phyloP scores from a whole-genome alignment of 1,139 yeast species.

The Candida sp. region DNA sequence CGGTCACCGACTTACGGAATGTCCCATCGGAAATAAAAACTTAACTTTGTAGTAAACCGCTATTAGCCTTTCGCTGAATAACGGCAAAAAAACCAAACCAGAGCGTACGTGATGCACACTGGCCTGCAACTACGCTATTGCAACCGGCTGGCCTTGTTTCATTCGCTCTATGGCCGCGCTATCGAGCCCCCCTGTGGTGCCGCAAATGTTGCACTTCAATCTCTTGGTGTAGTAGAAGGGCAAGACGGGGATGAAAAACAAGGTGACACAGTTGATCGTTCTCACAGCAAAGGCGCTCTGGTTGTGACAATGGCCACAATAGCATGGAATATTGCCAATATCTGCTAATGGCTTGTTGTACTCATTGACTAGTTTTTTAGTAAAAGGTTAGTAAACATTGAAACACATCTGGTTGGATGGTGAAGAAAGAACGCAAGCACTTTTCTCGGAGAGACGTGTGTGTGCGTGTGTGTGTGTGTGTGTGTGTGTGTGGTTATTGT shows the following conservation, averaged over 20 bases:
- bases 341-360: slow-evolving; percentile 32
- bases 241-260: slow-evolving; percentile 49
- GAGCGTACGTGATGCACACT: not conserved
- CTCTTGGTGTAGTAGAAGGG: slow-evolving; percentile 46
- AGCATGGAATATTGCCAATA: slow-evolving; percentile 31
- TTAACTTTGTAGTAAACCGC: too few relatives aligned
- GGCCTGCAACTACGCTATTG: slow-evolving; percentile 27
- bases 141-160: slow-evolving; percentile 46
- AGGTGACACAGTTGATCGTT: slow-evolving; percentile 45
- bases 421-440: too few relatives aligned
- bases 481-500: not conserved
- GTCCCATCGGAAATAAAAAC: not conserved
- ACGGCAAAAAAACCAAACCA: not conserved
- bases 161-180: slow-evolving; percentile 32
- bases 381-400: slow-evolving; percentile 4
- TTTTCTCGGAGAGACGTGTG: too few relatives aligned
- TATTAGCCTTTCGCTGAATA: too few relatives aligned
- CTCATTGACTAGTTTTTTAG: slow-evolving; percentile 25
- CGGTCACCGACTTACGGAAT: not conserved
- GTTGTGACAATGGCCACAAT: slow-evolving; percentile 49
- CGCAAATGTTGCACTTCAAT: slow-evolving; percentile 47
- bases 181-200: slow-evolving; percentile 44
- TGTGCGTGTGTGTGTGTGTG: too few relatives aligned
- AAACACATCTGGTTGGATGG: not conserved
- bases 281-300: slow-evolving; percentile 48